Percentiles rank a stretch among this genome's conserved stretches.
phyloP scores from a whole-genome alignment of 495 filamentous ascomycete species.

The Terfezia boudieri region DNA sequence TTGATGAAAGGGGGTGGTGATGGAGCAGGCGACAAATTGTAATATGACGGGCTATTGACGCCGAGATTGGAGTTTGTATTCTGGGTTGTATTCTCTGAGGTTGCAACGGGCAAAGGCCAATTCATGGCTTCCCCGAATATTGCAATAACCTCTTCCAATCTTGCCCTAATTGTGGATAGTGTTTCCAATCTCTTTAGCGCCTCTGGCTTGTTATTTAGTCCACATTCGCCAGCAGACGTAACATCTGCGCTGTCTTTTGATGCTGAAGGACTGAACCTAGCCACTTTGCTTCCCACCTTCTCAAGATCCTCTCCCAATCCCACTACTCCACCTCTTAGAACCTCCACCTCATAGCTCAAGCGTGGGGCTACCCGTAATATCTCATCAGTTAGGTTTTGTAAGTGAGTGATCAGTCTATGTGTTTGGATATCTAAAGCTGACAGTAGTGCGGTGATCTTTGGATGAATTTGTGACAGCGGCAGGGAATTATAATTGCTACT shows the following conservation, averaged over 20 bases:
- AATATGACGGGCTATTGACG: slow-evolving; percentile 23
- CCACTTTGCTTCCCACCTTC: slow-evolving; percentile 9
- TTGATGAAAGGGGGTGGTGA: slow-evolving; percentile 36
- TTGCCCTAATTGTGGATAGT: slow-evolving; percentile 53
- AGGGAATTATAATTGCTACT: slow-evolving; percentile 24
- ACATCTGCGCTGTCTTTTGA: too few species aligned
- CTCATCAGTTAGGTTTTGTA: slow-evolving; percentile 82
- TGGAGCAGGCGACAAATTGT: slow-evolving; percentile 31
- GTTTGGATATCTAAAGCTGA: slow-evolving; percentile 76
- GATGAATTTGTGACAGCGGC: slow-evolving; percentile 51
- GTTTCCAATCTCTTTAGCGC: slow-evolving; percentile 62
- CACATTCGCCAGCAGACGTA: not conserved
- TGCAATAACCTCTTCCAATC: slow-evolving; percentile 65
- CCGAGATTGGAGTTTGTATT: slow-evolving; percentile 30
- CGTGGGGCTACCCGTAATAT: slow-evolving; percentile 70
- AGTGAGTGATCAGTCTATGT: slow-evolving; percentile 51
- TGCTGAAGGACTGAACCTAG: not conserved
- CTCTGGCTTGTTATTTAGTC: slow-evolving; percentile 30
- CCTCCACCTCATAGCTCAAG: slow-evolving; percentile 84
- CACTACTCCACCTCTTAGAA: slow-evolving; percentile 72
- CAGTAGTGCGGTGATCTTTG: slow-evolving; percentile 62
- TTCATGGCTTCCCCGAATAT: slow-evolving; percentile 86
- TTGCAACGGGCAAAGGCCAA: slow-evolving; percentile 58
- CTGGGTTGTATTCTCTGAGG: not conserved
- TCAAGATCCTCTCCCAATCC: slow-evolving; percentile 46